phyloP scores from a whole-genome alignment of 192 early-diverging fungal species.

The Chytriomyces sp. region DNA sequence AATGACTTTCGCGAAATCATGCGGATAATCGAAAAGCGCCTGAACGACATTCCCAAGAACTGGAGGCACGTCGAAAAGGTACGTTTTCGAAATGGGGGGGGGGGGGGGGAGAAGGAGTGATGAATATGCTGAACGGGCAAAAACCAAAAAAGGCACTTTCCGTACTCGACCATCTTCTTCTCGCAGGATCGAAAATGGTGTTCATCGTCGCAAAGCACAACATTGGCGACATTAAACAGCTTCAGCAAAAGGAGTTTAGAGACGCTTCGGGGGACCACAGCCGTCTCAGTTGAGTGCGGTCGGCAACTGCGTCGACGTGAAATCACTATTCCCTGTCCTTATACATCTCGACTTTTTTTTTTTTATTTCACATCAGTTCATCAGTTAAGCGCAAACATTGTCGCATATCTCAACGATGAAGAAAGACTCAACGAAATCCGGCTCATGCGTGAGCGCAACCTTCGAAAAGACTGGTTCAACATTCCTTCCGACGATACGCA shows the following conservation, averaged over 20 bases:
- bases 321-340: too few species aligned
- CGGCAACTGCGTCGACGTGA: too few species aligned
- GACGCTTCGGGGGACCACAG: neutral
- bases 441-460: neutral
- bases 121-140: neutral
- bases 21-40: neutral
- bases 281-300: neutral
- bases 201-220: neutral
- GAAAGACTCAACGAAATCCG: neutral
- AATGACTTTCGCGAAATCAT: neutral
- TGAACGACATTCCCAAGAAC: neutral
- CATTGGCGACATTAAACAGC: neutral
- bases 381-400: neutral
- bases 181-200: conserved; percentile 1
- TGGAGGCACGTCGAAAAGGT: neutral
- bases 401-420: neutral
- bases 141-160: neutral
- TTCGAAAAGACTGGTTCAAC: neutral
- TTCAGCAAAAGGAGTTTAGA: neutral
- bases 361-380: too few species aligned
- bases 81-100: neutral
- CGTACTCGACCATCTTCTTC: neutral
- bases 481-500: neutral
- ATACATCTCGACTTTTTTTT: too few species aligned
- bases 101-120: neutral